phyloP scores from a whole-genome alignment of 2,329 filamentous ascomycete species.

The Tympanopsis confertula region DNA sequence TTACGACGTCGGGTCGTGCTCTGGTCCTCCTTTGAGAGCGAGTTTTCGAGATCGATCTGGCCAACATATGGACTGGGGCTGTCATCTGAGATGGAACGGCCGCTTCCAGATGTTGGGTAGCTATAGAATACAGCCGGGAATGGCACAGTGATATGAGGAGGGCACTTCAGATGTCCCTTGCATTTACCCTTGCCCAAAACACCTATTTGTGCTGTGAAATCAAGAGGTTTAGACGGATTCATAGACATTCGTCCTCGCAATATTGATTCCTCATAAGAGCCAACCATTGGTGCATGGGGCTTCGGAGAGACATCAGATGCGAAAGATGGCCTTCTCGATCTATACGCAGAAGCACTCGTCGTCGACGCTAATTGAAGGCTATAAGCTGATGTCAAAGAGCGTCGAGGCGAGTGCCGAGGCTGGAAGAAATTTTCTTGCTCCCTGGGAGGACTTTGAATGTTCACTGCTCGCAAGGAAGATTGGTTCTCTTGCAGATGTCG shows the following conservation, averaged over 20 bases:
- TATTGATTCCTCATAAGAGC: slow-evolving; percentile 95
- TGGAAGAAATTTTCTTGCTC: background rate
- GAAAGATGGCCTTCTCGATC: slow-evolving; percentile 57
- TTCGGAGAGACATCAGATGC: slow-evolving; percentile 65
- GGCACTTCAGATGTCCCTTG: slow-evolving; percentile 73
- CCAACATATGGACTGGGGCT: slow-evolving; percentile 94
- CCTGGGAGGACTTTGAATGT: slow-evolving; percentile 4
- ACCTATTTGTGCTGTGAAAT: slow-evolving; percentile 91
- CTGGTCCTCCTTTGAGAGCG: slow-evolving; percentile 43
- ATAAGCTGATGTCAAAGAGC: slow-evolving; percentile 57
- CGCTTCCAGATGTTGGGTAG: slow-evolving; percentile 60
- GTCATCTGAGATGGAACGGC: slow-evolving; percentile 58
- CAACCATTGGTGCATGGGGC: slow-evolving; percentile 89
- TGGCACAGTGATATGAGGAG: slow-evolving; percentile 76
- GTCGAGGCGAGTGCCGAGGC: slow-evolving; percentile 37
- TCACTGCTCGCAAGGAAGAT: slow-evolving; percentile 5
- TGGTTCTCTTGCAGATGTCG: background rate
- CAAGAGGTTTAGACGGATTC: slow-evolving; percentile 78
- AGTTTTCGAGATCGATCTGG: slow-evolving; percentile 79
- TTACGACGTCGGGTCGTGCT: slow-evolving; percentile 36
- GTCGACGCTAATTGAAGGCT: slow-evolving; percentile 27
- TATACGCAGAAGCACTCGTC: slow-evolving; percentile 37
- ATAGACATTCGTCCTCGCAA: slow-evolving; percentile 93
- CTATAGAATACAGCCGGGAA: slow-evolving; percentile 96
- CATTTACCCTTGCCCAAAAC: slow-evolving; percentile 83